Base-by-base conservation (phyloP, 2,329 filamentous ascomycete genomes). In the Sclerotinia subarctica region DNA sequence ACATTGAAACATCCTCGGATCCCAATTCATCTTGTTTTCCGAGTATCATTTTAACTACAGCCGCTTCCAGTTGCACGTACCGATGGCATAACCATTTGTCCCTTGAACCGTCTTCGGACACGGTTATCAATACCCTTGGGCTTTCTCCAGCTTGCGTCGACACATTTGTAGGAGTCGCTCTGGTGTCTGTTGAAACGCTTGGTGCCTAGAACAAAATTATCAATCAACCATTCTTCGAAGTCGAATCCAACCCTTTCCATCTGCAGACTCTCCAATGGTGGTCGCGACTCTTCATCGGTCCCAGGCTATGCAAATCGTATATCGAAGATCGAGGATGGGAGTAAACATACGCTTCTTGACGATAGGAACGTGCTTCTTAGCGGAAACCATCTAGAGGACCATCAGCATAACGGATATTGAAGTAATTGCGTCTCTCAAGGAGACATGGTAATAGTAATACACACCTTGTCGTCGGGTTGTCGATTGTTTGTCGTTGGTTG, bases 81-180 rank as follows among this genome's bases (percentile, higher is more conserved):
- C 87, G 93, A 96, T 84, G 95, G 95, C 94, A 99, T 98, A 80
- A 89, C 88, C 83, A 91, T 90, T 85, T 92, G 92, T 80, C 95
- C 93, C 85, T 92, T 93, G 88, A 99, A 99, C 77, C 95, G 92
- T 88, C 95, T 90, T 82, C 95, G 92, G 81, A 99, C 94, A 80
- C 92, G 87, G 87, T 94, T 96, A 86, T 99, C 95, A 84, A 99
- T 99, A 93, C 95, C 95, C 92, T 99, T 99, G 77, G 95, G 95
- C 89, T 98, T 99, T 85, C 95, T 91, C 95, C 95, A 99, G 88
- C 88, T 90, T 77, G 91, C 82, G 80, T 87, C 90, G 77, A 98
- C 90, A 81, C 95, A 90, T 86, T 90, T 97, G 88, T 96, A 99
- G 82, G 90, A 90, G 85, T 98, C 95, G 83, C 88, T 92, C 90